phyloP scores from a whole-genome alignment of 1,139 yeast species.

The Ogataea hybrid region DNA sequence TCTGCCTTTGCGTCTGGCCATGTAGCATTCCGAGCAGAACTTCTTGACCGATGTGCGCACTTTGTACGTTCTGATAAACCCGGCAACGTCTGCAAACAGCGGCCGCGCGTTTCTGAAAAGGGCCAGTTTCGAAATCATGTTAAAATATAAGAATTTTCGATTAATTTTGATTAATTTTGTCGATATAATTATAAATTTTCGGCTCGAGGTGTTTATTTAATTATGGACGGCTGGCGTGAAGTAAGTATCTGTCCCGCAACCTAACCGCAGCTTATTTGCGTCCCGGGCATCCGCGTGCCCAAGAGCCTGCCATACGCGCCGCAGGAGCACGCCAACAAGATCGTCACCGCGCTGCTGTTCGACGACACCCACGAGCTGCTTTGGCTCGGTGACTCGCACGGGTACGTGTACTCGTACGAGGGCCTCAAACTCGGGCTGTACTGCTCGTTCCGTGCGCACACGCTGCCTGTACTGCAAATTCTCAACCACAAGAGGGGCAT shows the following conservation, averaged over 20 bases:
- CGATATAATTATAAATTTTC: neutral
- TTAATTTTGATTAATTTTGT: neutral
- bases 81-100: constrained; percentile 16
- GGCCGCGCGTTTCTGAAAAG: constrained; percentile 2
- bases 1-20: constrained; percentile 92
- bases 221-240: constrained; percentile 48
- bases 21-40: constrained; percentile 87
- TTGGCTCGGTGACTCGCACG: constrained; percentile 78
- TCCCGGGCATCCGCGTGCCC: constrained; percentile 25
- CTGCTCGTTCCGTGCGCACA: constrained; percentile 50
- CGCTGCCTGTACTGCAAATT: constrained; percentile 46
- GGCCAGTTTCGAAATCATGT: constrained; percentile 7
- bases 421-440: constrained; percentile 42
- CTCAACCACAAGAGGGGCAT: constrained; percentile 58
- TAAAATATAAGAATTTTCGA: neutral
- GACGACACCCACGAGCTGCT: constrained; percentile 71
- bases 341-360: constrained; percentile 47
- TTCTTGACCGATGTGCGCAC: constrained; percentile 85
- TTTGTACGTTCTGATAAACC: constrained; percentile 53
- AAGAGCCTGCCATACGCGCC: constrained; percentile 10
- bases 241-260: constrained; percentile 30
- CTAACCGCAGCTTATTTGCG: constrained; percentile 25
- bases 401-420: constrained; percentile 32
- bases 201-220: constrained; percentile 8
- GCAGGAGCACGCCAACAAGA: constrained; percentile 20